Evolutionary conservation across 108 stramenopile genomes (phyloP), one percentile per base, ranked within the genome.

Genomic region (Chaetoceros muelleri): DNA sequence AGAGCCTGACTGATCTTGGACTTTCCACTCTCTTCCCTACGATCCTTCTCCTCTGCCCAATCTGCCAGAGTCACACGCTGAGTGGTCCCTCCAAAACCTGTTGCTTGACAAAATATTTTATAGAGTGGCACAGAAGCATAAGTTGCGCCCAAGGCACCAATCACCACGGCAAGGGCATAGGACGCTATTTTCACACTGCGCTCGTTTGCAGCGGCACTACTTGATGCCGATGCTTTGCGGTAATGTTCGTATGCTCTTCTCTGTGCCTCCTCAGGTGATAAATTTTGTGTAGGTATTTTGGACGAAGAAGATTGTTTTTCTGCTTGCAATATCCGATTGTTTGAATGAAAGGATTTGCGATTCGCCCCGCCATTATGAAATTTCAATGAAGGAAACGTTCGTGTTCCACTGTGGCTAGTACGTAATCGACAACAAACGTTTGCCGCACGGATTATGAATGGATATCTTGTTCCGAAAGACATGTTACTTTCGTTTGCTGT

Each of bases 41-140:
- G 48, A 13, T 78, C 73, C 23, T 55, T 53, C 10, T 46, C 45
- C 27, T 67, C 47, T 1, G 73, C 76, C 73, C 73, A 78, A 24
- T 78, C 72, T 24, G 63, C 25, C 23, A 91, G 67, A 48, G 63
- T 69, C 1, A 91, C 85, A 5, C 89, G 71, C 63, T 97, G 96
- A 8, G 95, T 98, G 0, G 96, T 98, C 2, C 97, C 97, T 8
- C 99, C 99, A 71, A 97, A 99, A 0, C 99, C 99, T 0, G 99
- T 99, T 3, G 88, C 90, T 66, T 97, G 95, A 71, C 99, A 99
- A 61, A 99, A 99, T n/a, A 93, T 81, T 57, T 98, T 98, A 80
- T 99, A 99, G 24, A 98, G 66, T 0, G 99, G 99, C 1, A 98
- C 99, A 1, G 96, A 81, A n/a, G 96, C 96, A 62, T 99, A 99